These are phyloP conservation scores for Ligustrum vulgare DNA, from an alignment of 257 asterid species.

Conservation along the genomic window DNA sequence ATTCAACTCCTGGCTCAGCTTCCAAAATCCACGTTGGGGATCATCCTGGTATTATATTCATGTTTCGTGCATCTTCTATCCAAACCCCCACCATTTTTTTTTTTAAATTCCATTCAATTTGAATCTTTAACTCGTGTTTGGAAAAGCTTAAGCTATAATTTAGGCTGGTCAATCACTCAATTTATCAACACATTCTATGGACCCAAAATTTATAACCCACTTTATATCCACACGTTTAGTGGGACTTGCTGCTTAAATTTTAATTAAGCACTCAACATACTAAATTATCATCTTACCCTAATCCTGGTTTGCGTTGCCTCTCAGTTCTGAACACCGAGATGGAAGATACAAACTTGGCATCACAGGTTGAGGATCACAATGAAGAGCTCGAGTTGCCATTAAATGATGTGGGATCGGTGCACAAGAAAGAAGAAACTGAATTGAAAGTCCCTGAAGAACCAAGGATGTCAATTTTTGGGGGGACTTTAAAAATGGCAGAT, in stretches of 20 bases:
- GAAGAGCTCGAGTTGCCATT: constrained; percentile 29
- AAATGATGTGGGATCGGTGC: constrained; percentile 21
- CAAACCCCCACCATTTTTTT: background rate
- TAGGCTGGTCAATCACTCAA: no score
- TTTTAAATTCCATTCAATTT: constrained; percentile 7
- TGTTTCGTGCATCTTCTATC: background rate
- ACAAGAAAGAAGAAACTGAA: constrained; percentile 30
- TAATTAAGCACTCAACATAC: background rate
- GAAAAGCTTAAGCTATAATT: no score
- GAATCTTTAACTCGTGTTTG: no score
- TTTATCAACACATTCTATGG: no score
- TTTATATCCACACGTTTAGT: no score
- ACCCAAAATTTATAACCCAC: no score
- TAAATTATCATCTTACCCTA: constrained; percentile 3
- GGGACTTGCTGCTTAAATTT: background rate
- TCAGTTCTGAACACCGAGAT: constrained; percentile 50
- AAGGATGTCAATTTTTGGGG: constrained; percentile 18
- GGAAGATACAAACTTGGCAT: constrained; percentile 33
- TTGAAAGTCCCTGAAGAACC: constrained; percentile 27
- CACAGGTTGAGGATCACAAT: constrained; percentile 32
- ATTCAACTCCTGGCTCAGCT: constrained; percentile 35
- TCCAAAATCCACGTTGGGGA: constrained; percentile 26
- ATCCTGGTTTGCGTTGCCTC: constrained; percentile 29
- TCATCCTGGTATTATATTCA: constrained; percentile 37
- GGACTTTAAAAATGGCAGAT: constrained; percentile 16